Percentiles rank a stretch among this genome's conserved stretches.
Evolutionary conservation across 78 protist genomes (phyloP).

Genomic region (Creolimax fragrantissima): DNA sequence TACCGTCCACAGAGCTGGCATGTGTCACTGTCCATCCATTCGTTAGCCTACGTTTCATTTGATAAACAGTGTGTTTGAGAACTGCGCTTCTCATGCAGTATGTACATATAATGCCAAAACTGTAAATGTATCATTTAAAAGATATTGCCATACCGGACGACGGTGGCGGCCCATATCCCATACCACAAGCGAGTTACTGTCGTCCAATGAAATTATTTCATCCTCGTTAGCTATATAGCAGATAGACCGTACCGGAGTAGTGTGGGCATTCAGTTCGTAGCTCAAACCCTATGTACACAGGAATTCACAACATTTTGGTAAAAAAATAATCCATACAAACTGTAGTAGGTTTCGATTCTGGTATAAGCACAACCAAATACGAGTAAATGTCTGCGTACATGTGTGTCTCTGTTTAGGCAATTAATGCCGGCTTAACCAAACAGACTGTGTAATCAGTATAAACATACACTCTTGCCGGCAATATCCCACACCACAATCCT

Average conservation of each 20-base stretch:
- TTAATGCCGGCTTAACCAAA: too few species aligned
- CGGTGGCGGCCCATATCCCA: not conserved
- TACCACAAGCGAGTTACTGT: not conserved
- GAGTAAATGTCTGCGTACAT: too few species aligned
- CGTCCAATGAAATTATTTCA: not conserved
- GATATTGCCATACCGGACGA: not conserved
- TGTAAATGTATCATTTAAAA: too few species aligned
- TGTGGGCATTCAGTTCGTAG: not conserved
- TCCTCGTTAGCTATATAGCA: not conserved
- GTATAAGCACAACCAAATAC: too few species aligned
- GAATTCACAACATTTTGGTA: too few species aligned
- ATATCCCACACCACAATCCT: not conserved
- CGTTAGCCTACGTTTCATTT: not conserved
- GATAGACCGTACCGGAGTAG: not conserved
- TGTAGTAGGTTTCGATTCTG: too few species aligned
- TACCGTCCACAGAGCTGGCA: not conserved
- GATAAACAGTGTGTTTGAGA: too few species aligned
- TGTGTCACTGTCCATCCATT: not conserved
- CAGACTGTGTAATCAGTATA: too few species aligned
- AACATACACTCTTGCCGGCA: not conserved
- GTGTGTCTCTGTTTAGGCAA: too few species aligned
- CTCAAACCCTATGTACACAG: not conserved
- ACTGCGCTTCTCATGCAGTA: too few species aligned
- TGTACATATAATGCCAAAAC: too few species aligned
- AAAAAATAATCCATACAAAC: too few species aligned